Evolutionary conservation across 2,329 filamentous ascomycete genomes (phyloP).

Genomic region (Lojkania enalia): DNA sequence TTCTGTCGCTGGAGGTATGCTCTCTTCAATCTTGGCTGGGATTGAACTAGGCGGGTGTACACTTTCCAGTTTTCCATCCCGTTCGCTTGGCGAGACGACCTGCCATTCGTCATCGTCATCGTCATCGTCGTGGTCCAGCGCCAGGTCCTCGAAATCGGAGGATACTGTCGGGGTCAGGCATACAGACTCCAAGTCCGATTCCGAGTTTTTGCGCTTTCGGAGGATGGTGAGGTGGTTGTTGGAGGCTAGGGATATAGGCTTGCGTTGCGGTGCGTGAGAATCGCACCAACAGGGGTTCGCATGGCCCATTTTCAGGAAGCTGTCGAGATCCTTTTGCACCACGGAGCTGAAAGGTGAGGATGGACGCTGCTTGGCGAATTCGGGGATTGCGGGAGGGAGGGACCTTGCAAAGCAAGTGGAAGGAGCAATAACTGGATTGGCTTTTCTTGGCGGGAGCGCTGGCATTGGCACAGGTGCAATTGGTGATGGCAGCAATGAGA

Average conservation of each 20-base stretch:
- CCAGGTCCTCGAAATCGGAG: conserved; percentile 8
- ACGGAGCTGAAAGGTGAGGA: conserved; percentile 1
- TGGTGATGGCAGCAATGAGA: conserved; percentile 9
- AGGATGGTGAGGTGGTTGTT: not conserved
- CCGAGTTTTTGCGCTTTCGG: not conserved
- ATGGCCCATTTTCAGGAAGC: conserved; percentile 28
- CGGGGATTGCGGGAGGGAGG: not conserved
- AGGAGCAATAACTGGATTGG: not conserved
- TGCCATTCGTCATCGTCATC: conserved; percentile 3
- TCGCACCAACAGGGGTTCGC: conserved; percentile 29
- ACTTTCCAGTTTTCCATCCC: conserved; percentile 1
- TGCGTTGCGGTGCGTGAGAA: conserved; percentile 1
- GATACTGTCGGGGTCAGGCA: not conserved
- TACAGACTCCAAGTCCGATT: not conserved
- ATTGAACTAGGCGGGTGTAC: no score
- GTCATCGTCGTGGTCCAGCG: not conserved
- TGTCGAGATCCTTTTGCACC: conserved; percentile 8
- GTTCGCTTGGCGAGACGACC: not conserved
- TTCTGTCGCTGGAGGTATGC: no score
- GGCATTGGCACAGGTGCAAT: conserved; percentile 3
- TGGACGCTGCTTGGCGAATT: not conserved
- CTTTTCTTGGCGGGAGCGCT: no score
- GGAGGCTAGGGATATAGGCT: not conserved
- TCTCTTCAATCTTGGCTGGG: no score
- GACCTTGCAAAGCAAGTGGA: not conserved